Evolutionary conservation across 1,139 yeast species (phyloP), one percentile per base, ranked within the genome.

Genomic region (Trichomonascaceae sp.): DNA sequence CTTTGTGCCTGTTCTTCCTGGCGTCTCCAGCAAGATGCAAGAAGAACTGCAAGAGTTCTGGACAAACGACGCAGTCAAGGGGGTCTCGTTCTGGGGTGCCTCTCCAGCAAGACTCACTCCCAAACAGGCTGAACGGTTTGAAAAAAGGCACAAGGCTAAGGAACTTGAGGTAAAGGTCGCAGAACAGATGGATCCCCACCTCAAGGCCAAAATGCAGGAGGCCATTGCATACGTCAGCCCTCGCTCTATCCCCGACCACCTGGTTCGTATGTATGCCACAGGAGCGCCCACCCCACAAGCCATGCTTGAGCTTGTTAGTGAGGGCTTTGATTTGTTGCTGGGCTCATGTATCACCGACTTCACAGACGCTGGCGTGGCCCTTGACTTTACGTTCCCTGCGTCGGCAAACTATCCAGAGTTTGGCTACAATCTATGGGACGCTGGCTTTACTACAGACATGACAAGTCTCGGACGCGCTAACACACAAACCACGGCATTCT

Each of bases 341-440:
- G 57, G 52, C 3, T 58, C 57, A 25, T 40, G 57, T 16, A 52
- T 49, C 2, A 43, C 51, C 2, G 38, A 37, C 16, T 52, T 50
- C 38, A 47, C 64, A 6, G 60, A 62, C 28, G 47, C 54, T 4
- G 67, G 67, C 2, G 42, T 54, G 2, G 66, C 65, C 2, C 45
- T 62, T n/a, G 51, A 45, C 18, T 48, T 54, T 30, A 37, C 40
- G 2, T 48, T 55, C 30, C 55, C 56, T 0, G 49, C 49, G 2
- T 31, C 18, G 9, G 38, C 34, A 2, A 35, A 18, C 9, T 33
- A 34, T 13, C 34, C 36, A 4, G 40, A 40, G 8, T 35, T 53
- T 28, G 59, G 54, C 11, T 34, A 45, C 27, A 57, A 60, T 33
- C 43, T 62, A 38, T 52, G 60, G 52, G 56, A 56, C 13, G 40